A percentile compares a stretch with the other conserved stretches of the same genome.
phyloP scores from a whole-genome alignment of 495 filamentous ascomycete genomes.

The Podospora comata region DNA sequence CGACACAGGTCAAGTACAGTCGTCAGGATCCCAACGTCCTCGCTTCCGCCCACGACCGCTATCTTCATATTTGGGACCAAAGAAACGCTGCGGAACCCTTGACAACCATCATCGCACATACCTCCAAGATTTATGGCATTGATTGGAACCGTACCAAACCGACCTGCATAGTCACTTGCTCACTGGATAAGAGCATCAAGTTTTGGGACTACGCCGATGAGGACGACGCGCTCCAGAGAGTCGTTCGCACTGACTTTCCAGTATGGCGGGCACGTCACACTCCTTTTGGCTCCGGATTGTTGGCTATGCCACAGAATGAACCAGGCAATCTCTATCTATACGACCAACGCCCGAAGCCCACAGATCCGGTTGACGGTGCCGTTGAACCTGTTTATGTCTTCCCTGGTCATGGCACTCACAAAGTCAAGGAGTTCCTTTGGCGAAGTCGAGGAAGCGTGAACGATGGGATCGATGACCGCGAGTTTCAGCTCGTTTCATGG shows the following conservation, averaged over 20 bases:
- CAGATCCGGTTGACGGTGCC: conserved; percentile 41
- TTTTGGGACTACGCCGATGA: conserved; percentile 80
- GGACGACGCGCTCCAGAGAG: conserved; percentile 62
- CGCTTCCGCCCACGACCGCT: conserved; percentile 85
- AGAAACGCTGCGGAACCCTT: conserved; percentile 76
- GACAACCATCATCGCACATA: conserved; percentile 79
- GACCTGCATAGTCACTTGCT: conserved; percentile 77
- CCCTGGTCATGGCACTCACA: conserved; percentile 71
- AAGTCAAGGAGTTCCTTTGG: conserved; percentile 95
- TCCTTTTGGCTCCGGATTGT: conserved; percentile 79
- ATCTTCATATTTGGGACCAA: conserved; percentile 86
- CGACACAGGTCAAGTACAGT: conserved; percentile 95
- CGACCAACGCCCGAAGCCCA: conserved; percentile 55
- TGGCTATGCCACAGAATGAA: conserved; percentile 89
- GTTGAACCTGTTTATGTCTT: conserved; percentile 69
- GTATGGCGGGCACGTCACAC: conserved; percentile 94
- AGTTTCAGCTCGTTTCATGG: conserved; percentile 94
- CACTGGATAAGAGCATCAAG: conserved; percentile 87
- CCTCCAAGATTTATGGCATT: conserved; percentile 93
- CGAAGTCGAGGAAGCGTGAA: conserved; percentile 69
- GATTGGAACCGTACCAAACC: conserved; percentile 84
- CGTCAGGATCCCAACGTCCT: conserved; percentile 79
- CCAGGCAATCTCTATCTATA: conserved; percentile 84
- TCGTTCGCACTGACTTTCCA: conserved; percentile 78
- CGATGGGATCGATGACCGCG: conserved; percentile 75